Evolutionary conservation across 1,284 basidiomycete genomes (phyloP).

Genomic region (Trametes pubescens): DNA sequence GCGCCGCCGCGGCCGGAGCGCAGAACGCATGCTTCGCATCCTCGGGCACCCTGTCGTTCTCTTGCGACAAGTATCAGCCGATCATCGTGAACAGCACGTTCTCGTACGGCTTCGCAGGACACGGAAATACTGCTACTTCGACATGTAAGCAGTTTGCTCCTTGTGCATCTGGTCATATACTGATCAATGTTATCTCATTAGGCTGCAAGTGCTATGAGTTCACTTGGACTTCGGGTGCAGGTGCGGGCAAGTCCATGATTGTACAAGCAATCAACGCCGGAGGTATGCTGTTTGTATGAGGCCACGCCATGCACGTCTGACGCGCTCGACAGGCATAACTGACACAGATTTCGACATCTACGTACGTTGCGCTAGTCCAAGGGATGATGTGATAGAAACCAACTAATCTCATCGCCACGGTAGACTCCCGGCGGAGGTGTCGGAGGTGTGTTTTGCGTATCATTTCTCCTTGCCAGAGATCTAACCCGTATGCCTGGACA

Average conservation of each 20-base stretch:
- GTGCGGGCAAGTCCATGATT: slow-evolving; percentile 35
- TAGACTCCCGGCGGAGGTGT: slow-evolving; percentile 33
- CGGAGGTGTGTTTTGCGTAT: slow-evolving; percentile 15
- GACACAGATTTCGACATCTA: slow-evolving; percentile 35
- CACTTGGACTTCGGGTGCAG: slow-evolving; percentile 36
- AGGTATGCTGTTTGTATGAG: slow-evolving; percentile 2
- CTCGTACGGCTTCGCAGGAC: slow-evolving; percentile 37
- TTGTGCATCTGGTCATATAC: not conserved
- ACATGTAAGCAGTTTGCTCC: slow-evolving; percentile 16
- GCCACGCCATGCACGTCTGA: not conserved
- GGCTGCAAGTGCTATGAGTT: slow-evolving; percentile 38
- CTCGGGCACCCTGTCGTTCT: slow-evolving; percentile 32
- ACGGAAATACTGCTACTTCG: slow-evolving; percentile 34
- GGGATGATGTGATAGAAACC: not conserved
- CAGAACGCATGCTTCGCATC: slow-evolving; percentile 36
- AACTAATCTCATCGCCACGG: not conserved
- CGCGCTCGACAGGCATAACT: slow-evolving; percentile 24
- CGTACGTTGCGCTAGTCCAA: slow-evolving; percentile 9
- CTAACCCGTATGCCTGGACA: not conserved
- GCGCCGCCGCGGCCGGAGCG: slow-evolving; percentile 27
- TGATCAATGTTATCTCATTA: not conserved
- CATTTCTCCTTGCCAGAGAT: not conserved
- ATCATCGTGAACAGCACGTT: slow-evolving; percentile 36
- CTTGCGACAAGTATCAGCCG: slow-evolving; percentile 36
- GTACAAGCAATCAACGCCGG: slow-evolving; percentile 39